Base-by-base conservation (phyloP, 345 rosid species). In the Eucalyptus globulus region DNA sequence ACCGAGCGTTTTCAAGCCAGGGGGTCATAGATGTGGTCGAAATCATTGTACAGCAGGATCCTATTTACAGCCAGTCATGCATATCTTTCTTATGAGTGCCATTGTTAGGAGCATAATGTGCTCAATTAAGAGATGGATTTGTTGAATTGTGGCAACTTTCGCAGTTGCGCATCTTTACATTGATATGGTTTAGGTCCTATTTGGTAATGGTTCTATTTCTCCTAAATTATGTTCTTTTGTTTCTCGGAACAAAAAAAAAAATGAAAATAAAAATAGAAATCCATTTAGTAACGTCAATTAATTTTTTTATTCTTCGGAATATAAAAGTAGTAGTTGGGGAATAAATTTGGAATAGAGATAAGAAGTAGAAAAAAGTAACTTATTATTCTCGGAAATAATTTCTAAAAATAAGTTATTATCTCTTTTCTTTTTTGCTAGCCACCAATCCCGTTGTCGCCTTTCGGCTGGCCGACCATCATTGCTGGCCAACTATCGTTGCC, bases 401-500 rank as follows among this genome's bases (percentile, higher is more conserved):
- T 53, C 24, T 53, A 53, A 19, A 53, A 53, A 3, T 53, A 53
- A 53, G 58, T 19, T 53, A 53, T 19, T 53, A 19, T 53, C 58
- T 17, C 8, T 7, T 6, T 5, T 53, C 21, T 19, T 19, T 9
- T 53, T 53, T 53, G 58, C 4, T 0, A 2, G 56, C 1, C 4
- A 9, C 24, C 56, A 8, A 9, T 6, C 56, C 7, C 1, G 19
- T 51, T 51, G 54, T 22, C 22, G 3, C 56, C 56, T 7, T 19
- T 0, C 0, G 10, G 24, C 9, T 53, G 24, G 56, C 24, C 2
- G 21, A 51, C 8, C 9, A 7, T 16, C 8, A 9, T 51, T 3
- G 4, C 4, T 0, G 24, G 2, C 24, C 1, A 0, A 53, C 24
- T 53, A 19, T 53, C 1, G 24, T 2, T 0, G 4, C 9, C 9